Evolutionary conservation across 139 green algal genomes (phyloP), one percentile per base, ranked within the genome.

Genomic region (Trebouxia sp.): DNA sequence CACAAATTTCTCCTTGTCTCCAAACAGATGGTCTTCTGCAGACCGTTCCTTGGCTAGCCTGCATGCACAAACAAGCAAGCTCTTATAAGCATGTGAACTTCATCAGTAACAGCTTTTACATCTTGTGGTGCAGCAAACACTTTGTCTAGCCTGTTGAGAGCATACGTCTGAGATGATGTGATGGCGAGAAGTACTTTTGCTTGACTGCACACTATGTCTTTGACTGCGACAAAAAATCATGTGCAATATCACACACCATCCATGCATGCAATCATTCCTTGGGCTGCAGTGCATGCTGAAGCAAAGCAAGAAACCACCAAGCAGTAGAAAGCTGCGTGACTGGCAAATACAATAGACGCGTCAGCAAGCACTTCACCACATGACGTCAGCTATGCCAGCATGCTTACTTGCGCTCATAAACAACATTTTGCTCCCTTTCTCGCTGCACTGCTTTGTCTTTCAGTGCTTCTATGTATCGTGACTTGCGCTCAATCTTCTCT

Each of bases 1-100:
- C 17, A 98, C 90, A 85, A 99, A 99, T 78, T 93, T 93, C 80
- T 99, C 96, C 85, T 97, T 96, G 84, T 95, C 89, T 0, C 93
- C 94, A 85, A 90, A 98, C 85, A 97, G 76, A 78, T 98, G 89
- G 76, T 98, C 95, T 88, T 98, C 95, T 83, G 82, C 82, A 72
- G 87, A 53, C 8, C 91, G 85, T 83, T 97, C 93, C 83, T 94
- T 94, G 14, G 90, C 80, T 85, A 93, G 86, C 79, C 82, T 85
- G 79, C 48, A 78, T 20, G 10, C 8, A 14, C 0, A 22, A n/a
- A n/a, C n/a, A n/a, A n/a, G n/a, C n/a, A n/a, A n/a, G n/a, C n/a
- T n/a, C n/a, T n/a, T n/a, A n/a, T n/a, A n/a, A n/a, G n/a, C n/a
- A n/a, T n/a, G n/a, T n/a, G n/a, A n/a, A n/a, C n/a, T n/a, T n/a